phyloP scores from a whole-genome alignment of 768 basidiomycete species.

The Hygrophoropsis aurantiaca region DNA sequence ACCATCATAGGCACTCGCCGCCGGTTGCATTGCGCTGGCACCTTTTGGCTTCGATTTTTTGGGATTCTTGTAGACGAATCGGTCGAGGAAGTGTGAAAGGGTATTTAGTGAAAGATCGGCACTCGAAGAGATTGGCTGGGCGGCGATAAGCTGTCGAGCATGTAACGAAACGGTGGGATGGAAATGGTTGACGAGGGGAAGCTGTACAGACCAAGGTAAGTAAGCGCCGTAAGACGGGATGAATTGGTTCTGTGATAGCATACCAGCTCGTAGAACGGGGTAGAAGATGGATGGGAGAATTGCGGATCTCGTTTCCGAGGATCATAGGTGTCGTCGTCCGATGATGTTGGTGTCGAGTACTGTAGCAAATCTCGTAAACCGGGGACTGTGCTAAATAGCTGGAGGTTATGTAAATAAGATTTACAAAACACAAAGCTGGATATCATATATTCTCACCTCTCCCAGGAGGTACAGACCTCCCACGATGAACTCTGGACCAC shows the following conservation, averaged over 20 bases:
- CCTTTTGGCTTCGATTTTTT: slow-evolving; percentile 76
- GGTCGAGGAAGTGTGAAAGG: slow-evolving; percentile 91
- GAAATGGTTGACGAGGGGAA: slow-evolving; percentile 79
- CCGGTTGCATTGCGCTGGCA: slow-evolving; percentile 95
- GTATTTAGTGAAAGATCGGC: slow-evolving; percentile 92
- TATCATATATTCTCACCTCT: slow-evolving; percentile 55
- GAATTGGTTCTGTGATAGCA: slow-evolving; percentile 22
- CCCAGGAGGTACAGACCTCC: slow-evolving; percentile 86
- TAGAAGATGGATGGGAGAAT: slow-evolving; percentile 75
- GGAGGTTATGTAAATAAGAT: neutral
- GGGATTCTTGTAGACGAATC: slow-evolving; percentile 96
- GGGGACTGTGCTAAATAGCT: slow-evolving; percentile 53
- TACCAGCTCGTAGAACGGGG: slow-evolving; percentile 90
- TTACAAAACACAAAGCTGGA: neutral
- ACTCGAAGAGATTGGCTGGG: slow-evolving; percentile 73
- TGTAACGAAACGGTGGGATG: slow-evolving; percentile 90
- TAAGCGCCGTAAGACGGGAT: neutral
- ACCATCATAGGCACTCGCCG: slow-evolving; percentile 61
- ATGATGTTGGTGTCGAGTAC: slow-evolving; percentile 18
- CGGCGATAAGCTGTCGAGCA: slow-evolving; percentile 75
- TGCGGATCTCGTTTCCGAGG: slow-evolving; percentile 88
- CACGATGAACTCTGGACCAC: slow-evolving; percentile 83
- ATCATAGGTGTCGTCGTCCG: slow-evolving; percentile 57
- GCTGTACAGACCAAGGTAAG: slow-evolving; percentile 38
- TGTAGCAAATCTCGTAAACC: slow-evolving; percentile 47